phyloP scores from a whole-genome alignment of 2,329 filamentous ascomycete species.

The Aspergillus oerlinghausenensis region DNA sequence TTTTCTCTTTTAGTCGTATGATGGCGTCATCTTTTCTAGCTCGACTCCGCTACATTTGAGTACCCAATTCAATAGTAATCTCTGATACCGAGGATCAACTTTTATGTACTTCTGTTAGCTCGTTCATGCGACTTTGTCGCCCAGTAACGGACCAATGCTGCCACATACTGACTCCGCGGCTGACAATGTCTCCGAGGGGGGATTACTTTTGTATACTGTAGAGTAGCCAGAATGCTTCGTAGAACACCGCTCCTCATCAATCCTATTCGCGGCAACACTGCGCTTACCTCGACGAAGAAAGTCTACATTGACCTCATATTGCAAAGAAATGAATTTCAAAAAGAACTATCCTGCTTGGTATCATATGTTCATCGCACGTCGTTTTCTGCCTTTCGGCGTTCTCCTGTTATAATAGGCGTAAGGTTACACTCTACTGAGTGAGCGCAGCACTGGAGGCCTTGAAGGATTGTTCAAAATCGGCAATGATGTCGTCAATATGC shows the following conservation, averaged over 20 bases:
- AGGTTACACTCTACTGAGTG: constrained; percentile 4
- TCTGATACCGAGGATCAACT: background rate
- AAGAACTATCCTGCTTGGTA: background rate
- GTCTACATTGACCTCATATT: background rate
- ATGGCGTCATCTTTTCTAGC: background rate
- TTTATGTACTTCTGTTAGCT: background rate
- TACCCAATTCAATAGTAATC: background rate
- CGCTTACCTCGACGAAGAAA: background rate
- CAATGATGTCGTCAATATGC: constrained; percentile 96
- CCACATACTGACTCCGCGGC: background rate
- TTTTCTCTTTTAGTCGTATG: background rate
- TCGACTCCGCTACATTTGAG: background rate
- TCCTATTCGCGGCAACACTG: background rate
- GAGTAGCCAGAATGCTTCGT: background rate
- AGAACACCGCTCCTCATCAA: background rate
- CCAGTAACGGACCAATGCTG: background rate
- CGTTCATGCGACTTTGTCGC: background rate
- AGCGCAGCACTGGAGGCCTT: constrained; percentile 43
- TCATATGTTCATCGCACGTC: background rate
- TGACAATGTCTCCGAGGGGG: background rate
- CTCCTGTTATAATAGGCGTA: background rate
- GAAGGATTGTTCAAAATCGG: constrained; percentile 91
- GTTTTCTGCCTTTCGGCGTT: background rate
- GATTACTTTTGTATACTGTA: too few species aligned
- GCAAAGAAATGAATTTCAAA: background rate